Percentiles rank a stretch among this genome's conserved stretches.
Evolutionary conservation across 129 eudicot species (phyloP).

Genomic region (Rutidosis leptorrhynchoides): DNA sequence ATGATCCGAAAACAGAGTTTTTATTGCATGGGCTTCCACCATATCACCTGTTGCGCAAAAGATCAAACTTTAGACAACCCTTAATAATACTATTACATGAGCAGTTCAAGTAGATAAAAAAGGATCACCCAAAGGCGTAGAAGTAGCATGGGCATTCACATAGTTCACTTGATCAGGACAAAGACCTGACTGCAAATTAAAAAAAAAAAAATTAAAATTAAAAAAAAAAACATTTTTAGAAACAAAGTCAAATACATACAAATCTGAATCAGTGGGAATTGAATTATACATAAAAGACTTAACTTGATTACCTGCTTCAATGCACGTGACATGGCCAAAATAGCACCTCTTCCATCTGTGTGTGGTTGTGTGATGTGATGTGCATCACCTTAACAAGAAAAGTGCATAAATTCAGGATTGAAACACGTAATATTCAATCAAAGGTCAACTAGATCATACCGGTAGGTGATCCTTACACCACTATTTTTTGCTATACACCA

Average conservation of each 20-base stretch:
- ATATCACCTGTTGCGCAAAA: conserved; percentile 60
- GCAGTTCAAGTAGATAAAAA: not conserved
- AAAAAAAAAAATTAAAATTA: not conserved
- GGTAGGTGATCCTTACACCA: too few species aligned
- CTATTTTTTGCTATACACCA: too few species aligned
- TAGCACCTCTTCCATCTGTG: conserved; percentile 84
- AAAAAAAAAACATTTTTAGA: not conserved
- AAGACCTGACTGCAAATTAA: conserved; percentile 69
- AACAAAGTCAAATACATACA: not conserved
- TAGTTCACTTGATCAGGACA: conserved; percentile 78
- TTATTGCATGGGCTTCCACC: conserved; percentile 81
- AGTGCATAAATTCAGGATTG: not conserved
- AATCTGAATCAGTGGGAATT: not conserved
- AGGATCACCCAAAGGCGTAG: conserved; percentile 71
- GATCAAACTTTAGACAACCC: not conserved
- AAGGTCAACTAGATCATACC: conserved; percentile 40
- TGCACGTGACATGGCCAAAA: conserved; percentile 83
- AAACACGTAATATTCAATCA: conserved; percentile 1
- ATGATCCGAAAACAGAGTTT: conserved; percentile 60
- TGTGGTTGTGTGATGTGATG: conserved; percentile 97
- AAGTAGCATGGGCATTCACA: conserved; percentile 96
- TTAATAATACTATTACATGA: conserved; percentile 1
- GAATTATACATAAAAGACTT: not conserved
- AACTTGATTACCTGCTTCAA: conserved; percentile 59
- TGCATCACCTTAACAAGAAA: conserved; percentile 82